These are phyloP conservation scores for Danielia reshetovae DNA, from an alignment of 805 yeast genomes.

Conservation along the genomic window DNA sequence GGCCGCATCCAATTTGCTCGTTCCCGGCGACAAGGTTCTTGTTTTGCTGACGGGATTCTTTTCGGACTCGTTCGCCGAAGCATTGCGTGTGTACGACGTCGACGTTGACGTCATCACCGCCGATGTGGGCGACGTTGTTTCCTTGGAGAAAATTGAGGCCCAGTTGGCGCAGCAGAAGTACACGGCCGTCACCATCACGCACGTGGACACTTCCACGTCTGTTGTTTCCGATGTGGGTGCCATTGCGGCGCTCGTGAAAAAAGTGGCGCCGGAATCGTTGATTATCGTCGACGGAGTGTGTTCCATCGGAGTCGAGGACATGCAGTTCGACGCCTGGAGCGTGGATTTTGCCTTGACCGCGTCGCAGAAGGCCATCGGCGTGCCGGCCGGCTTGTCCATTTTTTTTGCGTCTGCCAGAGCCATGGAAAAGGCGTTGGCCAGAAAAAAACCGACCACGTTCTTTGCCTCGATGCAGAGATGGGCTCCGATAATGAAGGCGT, in stretches of 20 bases:
- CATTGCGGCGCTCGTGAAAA: conserved; percentile 58
- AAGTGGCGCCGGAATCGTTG: conserved; percentile 72
- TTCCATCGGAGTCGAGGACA: conserved; percentile 83
- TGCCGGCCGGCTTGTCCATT: conserved; percentile 87
- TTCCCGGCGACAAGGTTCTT: conserved; percentile 62
- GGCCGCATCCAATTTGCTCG: conserved; percentile 69
- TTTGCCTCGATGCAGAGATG: conserved; percentile 77
- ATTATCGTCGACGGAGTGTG: conserved; percentile 93
- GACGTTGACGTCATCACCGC: conserved; percentile 73
- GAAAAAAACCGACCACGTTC: conserved; percentile 47
- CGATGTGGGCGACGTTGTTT: conserved; percentile 67
- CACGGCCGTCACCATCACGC: conserved; percentile 78
- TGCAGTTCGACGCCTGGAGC: conserved; percentile 86
- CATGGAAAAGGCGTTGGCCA: conserved; percentile 50
- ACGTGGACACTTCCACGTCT: conserved; percentile 97
- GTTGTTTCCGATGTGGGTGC: conserved; percentile 70
- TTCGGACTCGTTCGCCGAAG: conserved; percentile 77
- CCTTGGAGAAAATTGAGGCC: conserved; percentile 50
- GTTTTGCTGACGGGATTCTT: conserved; percentile 90
- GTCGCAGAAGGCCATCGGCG: conserved; percentile 93
- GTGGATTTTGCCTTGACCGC: conserved; percentile 86
- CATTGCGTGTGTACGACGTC: conserved; percentile 67
- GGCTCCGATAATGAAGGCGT: conserved; percentile 84
- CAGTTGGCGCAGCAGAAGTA: conserved; percentile 53
- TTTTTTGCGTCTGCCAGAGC: conserved; percentile 76